Percentiles rank a stretch among this genome's conserved stretches.
phyloP scores from a whole-genome alignment of 441 rosid genomes.

The Syzygium malaccense region DNA sequence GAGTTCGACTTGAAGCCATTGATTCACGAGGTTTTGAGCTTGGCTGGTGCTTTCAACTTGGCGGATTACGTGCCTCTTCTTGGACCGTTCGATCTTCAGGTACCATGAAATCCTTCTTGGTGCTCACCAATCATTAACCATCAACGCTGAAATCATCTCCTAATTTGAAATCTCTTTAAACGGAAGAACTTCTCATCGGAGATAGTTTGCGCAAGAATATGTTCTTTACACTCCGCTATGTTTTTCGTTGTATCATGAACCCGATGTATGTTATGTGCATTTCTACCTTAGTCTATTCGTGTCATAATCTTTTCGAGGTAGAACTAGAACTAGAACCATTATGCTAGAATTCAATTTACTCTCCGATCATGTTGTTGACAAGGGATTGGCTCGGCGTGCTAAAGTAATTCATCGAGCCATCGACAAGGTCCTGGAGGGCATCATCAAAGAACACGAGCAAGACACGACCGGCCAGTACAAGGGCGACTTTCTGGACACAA shows the following conservation, averaged over 20 bases:
- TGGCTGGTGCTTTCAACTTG: not conserved
- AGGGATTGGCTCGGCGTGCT: conserved; percentile 1
- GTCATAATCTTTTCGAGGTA: not conserved
- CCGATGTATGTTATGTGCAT: not conserved
- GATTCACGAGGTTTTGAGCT: not conserved
- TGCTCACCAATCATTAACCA: not conserved
- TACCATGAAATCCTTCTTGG: not conserved
- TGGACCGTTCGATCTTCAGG: conserved; percentile 6
- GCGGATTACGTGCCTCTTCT: conserved; percentile 6
- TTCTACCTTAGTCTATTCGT: not conserved
- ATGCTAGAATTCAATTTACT: not conserved
- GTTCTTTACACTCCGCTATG: not conserved
- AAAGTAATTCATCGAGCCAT: not conserved
- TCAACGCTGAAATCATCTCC: not conserved
- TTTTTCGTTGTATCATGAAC: not conserved
- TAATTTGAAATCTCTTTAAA: not conserved
- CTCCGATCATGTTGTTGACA: not conserved
- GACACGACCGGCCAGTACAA: not conserved
- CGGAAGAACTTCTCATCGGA: not conserved
- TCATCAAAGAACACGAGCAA: not conserved
- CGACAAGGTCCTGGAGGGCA: not conserved
- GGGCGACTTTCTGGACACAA: not conserved
- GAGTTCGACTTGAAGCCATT: not conserved
- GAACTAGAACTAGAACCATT: too few species aligned
- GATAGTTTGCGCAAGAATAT: not conserved